Base-by-base conservation (phyloP, 2,329 filamentous ascomycete genomes). In the Coniochaeta prunicola region DNA sequence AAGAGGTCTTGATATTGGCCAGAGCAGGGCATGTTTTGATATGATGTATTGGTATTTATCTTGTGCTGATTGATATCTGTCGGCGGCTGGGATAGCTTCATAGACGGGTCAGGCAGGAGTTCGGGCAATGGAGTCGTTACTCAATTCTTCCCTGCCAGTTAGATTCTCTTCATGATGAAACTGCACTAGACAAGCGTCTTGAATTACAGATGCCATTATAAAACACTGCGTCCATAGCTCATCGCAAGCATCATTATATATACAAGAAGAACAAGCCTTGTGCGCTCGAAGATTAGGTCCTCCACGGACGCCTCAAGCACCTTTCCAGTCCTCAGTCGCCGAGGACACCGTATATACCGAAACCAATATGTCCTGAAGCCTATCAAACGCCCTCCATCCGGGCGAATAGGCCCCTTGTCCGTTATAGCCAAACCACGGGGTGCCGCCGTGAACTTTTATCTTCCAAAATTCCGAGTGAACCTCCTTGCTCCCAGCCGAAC, bases 1-100 rank as follows among this genome's bases (percentile, higher is more conserved):
- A 91, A 92, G 75, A 78, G 83, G 73, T 87, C 80, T 64, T 86
- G 69, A 78, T 17, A 8, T 45, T 45, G 36, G 36, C 31, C 7
- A 17, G 40, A 28, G 19, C 40, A 21, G 19, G 40, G 40, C 7
- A 5, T 50, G 45, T 50, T 17, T 45, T 45, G 40, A 45, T 45
- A 26, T 26, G 19, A 9, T 50, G 45, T 50, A 30, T 50, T 30
- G 8, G 21, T 50, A 50, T 21, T 17, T 4, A 1, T 26, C 12
- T 17, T 50, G 13, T 50, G 26, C 24, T 15, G 21, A 30, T 50
- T n/a, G 13, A 8, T 21, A 30, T 24, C 19, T 24, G 21, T 24
- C 40, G 40, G 40, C 21, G 31, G 53, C 31, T 55, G 53, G 19
- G 36, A 40, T 17, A 40, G 36, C 13, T 40, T 50, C n/a, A 50